Evolutionary conservation across 257 asterid species (phyloP), one percentile per base, ranked within the genome.

Genomic region (Sherardia arvensis): DNA sequence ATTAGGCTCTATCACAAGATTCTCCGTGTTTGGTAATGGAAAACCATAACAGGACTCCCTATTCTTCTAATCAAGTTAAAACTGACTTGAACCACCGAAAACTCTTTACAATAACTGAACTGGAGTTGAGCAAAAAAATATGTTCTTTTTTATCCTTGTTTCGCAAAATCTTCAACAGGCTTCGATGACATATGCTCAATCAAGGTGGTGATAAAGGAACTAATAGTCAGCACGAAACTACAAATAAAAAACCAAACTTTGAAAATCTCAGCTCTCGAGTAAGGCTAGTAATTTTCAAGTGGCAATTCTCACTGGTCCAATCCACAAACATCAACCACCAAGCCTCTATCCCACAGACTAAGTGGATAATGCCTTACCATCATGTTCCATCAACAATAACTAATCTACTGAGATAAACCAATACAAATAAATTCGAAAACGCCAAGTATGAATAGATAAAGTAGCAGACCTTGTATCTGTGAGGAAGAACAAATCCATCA

Each of bases 401-500:
- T 59, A 43, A 55, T n/a, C 26, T 26, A 22, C 1, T 23, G 33
- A 54, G 23, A 12, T 21, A 34, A 34, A 47, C 45, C 34, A 29
- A 27, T 17, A 38, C 28, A 33, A 40, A 8, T 15, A 43, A 4
- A 40, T 40, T 40, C 48, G 48, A 40, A 40, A 11, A 40, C 43
- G 14, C 48, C 48, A 40, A 43, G 51, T 11, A 53, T 45, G 73
- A n/a, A n/a, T n/a, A n/a, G n/a, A n/a, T 23, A 40, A 57, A 69
- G 43, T 32, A 32, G 43, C 7, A 34, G 43, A 89, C 97, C 97
- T 90, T 51, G 82, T 76, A 70, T 89, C 97, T 0, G 94, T 87
- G 66, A 90, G 78, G 84, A 85, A 90, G 86, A 90, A 87, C 75
- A 90, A 86, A 33, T 87, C 94, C 85, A 90, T 77, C 62, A 85